Percentiles rank a stretch among this genome's conserved stretches.
Evolutionary conservation across 2,329 filamentous ascomycete genomes (phyloP).

Genomic region (Verticillium isaacii): DNA sequence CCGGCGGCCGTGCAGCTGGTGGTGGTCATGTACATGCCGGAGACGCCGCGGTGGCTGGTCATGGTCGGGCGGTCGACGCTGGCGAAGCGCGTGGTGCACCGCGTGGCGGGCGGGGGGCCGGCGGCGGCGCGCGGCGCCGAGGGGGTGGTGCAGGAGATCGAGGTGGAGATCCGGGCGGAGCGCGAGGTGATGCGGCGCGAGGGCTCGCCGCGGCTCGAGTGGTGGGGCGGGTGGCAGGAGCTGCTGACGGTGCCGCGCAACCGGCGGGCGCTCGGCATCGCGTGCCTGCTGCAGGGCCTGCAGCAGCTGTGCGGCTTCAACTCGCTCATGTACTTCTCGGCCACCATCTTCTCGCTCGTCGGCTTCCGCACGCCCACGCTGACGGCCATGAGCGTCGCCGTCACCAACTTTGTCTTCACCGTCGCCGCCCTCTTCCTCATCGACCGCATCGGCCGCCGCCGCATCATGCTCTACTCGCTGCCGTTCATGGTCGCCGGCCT

Average conservation of each 20-base stretch:
- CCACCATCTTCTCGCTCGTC: slow-evolving; percentile 73
- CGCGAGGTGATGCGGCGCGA: slow-evolving; percentile 45
- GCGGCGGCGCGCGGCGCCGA: slow-evolving; percentile 44
- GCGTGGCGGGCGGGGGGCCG: slow-evolving; percentile 51
- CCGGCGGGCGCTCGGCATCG: slow-evolving; percentile 73
- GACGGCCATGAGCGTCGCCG: slow-evolving; percentile 73
- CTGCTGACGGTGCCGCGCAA: slow-evolving; percentile 57
- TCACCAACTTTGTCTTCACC: slow-evolving; percentile 79
- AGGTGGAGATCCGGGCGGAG: slow-evolving; percentile 70
- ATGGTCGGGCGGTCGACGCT: slow-evolving; percentile 56
- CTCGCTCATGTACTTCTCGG: slow-evolving; percentile 88
- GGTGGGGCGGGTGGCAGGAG: slow-evolving; percentile 46
- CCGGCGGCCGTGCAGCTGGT: slow-evolving; percentile 69
- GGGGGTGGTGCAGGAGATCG: slow-evolving; percentile 62
- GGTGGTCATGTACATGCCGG: slow-evolving; percentile 70
- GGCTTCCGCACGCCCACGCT: slow-evolving; percentile 76
- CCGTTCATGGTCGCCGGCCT: slow-evolving; percentile 79
- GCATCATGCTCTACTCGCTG: slow-evolving; percentile 76
- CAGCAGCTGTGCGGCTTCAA: slow-evolving; percentile 92
- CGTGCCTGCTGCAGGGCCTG: slow-evolving; percentile 78
- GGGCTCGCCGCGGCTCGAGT: slow-evolving; percentile 24
- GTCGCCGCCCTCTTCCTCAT: slow-evolving; percentile 71
- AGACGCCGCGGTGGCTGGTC: slow-evolving; percentile 85
- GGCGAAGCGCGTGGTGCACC: slow-evolving; percentile 61
- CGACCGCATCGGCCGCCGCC: slow-evolving; percentile 72